Evolutionary conservation across 306 rosid genomes (phyloP).

Genomic region (Pyrus betulifolia): DNA sequence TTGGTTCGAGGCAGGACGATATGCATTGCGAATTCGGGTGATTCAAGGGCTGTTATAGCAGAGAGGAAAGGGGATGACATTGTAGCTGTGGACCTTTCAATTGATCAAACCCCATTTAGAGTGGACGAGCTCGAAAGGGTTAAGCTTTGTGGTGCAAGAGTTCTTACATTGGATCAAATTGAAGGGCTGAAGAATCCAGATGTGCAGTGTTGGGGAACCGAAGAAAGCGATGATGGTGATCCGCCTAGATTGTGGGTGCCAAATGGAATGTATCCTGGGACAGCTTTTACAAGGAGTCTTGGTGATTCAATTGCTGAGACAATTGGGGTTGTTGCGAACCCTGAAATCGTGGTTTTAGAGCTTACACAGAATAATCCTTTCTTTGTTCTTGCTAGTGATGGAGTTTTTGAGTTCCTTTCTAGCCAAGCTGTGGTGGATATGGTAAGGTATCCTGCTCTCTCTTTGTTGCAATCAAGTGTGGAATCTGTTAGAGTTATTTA

Average conservation of each 20-base stretch:
- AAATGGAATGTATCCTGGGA: slow-evolving; percentile 96
- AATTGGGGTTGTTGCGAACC: slow-evolving; percentile 92
- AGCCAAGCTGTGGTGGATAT: slow-evolving; percentile 93
- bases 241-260: slow-evolving; percentile 98
- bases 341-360: slow-evolving; percentile 87
- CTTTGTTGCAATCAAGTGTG: slow-evolving; percentile 9
- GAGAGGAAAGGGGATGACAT: slow-evolving; percentile 70
- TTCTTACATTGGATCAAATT: slow-evolving; percentile 94
- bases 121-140: slow-evolving; percentile 78
- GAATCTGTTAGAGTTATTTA: neutral
- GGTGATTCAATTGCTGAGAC: slow-evolving; percentile 94
- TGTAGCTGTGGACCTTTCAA: slow-evolving; percentile 87
- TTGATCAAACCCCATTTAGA: slow-evolving; percentile 88
- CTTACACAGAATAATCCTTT: slow-evolving; percentile 75
- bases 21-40: slow-evolving; percentile 84
- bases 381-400: slow-evolving; percentile 94
- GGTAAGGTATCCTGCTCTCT: slow-evolving; percentile 42
- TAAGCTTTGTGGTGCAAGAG: slow-evolving; percentile 91
- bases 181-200: slow-evolving; percentile 94
- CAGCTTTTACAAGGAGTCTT: slow-evolving; percentile 89
- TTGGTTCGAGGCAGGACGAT: slow-evolving; percentile 76
- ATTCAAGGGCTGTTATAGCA: slow-evolving; percentile 86
- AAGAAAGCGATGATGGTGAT: slow-evolving; percentile 93
- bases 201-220: slow-evolving; percentile 89
- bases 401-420: slow-evolving; percentile 94